Percentiles rank a stretch among this genome's conserved stretches.
Conservation (phyloP, 768 basidiomycete species). For the Mycena epipterygia region DNA sequence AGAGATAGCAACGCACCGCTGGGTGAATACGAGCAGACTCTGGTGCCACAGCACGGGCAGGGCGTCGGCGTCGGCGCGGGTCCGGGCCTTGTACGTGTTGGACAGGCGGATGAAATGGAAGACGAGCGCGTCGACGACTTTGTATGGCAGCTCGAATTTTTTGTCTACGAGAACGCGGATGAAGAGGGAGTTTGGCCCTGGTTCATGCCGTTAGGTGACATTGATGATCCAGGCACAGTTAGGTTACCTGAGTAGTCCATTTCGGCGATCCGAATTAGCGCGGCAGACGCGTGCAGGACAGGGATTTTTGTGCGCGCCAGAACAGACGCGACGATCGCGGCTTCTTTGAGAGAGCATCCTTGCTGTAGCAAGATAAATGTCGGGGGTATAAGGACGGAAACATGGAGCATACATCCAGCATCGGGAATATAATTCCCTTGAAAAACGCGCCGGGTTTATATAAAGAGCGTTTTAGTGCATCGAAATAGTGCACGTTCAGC, state of each 20-base stretch:
- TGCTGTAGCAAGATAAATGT: constrained; percentile 44
- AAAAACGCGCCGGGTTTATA: constrained; percentile 99
- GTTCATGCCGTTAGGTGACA: not conserved
- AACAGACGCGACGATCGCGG: constrained; percentile 93
- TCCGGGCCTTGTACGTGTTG: constrained; percentile 85
- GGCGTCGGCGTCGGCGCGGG: constrained; percentile 78
- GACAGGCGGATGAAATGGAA: constrained; percentile 99
- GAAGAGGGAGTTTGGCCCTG: constrained; percentile 95
- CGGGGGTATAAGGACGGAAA: not conserved
- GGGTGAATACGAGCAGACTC: constrained; percentile 92
- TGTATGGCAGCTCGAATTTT: constrained; percentile 97
- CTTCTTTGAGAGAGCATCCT: constrained; percentile 94
- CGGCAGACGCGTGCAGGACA: constrained; percentile 96
- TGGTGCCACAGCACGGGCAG: constrained; percentile 99
- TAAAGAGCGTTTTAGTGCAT: constrained; percentile 90
- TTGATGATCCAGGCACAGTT: not conserved
- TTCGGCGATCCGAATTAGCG: constrained; percentile 90
- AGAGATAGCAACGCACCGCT: constrained; percentile 69
- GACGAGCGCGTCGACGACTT: constrained; percentile 96
- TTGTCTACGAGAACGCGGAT: constrained; percentile 98
- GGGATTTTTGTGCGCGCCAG: constrained; percentile 93
- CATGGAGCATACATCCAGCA: constrained; percentile 80
- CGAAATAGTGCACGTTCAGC: constrained; percentile 93
- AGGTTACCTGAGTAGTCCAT: constrained; percentile 93
- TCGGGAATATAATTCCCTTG: constrained; percentile 96